Base-by-base conservation (phyloP, 345 rosid species). In the Aquilaria sinensis region DNA sequence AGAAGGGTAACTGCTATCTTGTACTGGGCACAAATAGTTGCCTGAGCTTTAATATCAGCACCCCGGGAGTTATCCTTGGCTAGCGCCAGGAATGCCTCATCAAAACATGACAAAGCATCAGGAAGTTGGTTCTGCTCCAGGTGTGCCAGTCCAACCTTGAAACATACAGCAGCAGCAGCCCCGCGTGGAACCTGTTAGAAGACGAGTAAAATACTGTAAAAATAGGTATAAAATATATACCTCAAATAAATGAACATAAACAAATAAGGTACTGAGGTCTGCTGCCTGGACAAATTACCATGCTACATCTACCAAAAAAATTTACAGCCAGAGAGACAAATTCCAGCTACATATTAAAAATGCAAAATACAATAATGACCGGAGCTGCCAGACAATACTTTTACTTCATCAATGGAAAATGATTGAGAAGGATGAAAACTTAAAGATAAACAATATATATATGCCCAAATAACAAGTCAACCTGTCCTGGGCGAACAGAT, bases 51-150 rank as follows among this genome's bases (percentile, higher is more conserved):
- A 64, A 94, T 84, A 74, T 90, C 99, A 16, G 85, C 92, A 51
- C 99, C 99, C 72, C 97, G 96, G 59, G 97, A 94, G 50, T 83
- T 76, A 77, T 94, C 99, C 85, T 90, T 94, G 43, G 99, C 97
- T 53, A 90, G 82, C 57, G 97, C 99, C 53, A 94, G 81, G 79
- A 94, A 94, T 66, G 96, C 97, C 80, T 94, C 96, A 56, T 94
- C 91, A 37, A 90, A 94, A 78, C 97, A 90, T 59, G 97, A 90
- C 62, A 94, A 72, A 47, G 99, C 96, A 82, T 94, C 99, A 10
- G 97, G 77, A 61, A 94, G 99, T 73, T 94, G 99, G 74, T 94
- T 94, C 77, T 80, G 99, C 74, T 94, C 97, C 65, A 94, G 97
- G 79, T 90, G 99, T 61, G 89, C 89, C 69, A 94, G 90, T 61